Evolutionary conservation across 2,329 filamentous ascomycete species (phyloP).

Genomic region (Xylaria sp.): DNA sequence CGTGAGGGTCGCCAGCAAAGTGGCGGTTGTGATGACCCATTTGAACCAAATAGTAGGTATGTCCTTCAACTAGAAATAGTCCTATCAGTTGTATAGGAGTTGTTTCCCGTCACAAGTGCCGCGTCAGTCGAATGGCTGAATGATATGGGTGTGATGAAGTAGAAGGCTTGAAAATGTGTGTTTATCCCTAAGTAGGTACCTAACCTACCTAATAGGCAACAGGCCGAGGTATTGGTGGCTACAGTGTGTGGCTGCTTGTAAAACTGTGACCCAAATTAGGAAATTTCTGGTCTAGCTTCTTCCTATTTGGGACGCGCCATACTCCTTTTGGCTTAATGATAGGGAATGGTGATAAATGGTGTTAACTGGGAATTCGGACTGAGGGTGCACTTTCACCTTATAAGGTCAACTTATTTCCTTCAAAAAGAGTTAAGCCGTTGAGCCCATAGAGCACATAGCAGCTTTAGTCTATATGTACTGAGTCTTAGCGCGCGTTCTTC

Average conservation of each 20-base stretch:
- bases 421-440: too few species aligned
- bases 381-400: too few species aligned
- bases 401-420: too few species aligned
- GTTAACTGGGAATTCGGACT: too few species aligned
- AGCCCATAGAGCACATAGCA: too few species aligned
- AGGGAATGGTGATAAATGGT: too few species aligned
- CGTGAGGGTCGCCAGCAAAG: conserved; percentile 51
- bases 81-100: background rate
- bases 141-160: background rate
- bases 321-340: background rate
- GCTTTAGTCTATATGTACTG: too few species aligned
- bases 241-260: background rate
- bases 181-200: too few species aligned
- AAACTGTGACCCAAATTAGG: background rate
- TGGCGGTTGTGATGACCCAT: conserved; percentile 54
- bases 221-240: conserved; percentile 1
- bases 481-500: too few species aligned
- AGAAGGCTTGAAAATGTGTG: background rate
- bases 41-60: background rate
- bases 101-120: background rate
- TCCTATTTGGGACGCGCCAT: conserved; percentile 1
- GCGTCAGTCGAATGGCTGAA: background rate
- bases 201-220: too few species aligned
- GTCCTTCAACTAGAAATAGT: background rate
- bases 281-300: background rate